These are phyloP conservation scores for Aureobasidium lini DNA, from an alignment of 2,329 filamentous ascomycete species.

Conservation along the genomic window DNA sequence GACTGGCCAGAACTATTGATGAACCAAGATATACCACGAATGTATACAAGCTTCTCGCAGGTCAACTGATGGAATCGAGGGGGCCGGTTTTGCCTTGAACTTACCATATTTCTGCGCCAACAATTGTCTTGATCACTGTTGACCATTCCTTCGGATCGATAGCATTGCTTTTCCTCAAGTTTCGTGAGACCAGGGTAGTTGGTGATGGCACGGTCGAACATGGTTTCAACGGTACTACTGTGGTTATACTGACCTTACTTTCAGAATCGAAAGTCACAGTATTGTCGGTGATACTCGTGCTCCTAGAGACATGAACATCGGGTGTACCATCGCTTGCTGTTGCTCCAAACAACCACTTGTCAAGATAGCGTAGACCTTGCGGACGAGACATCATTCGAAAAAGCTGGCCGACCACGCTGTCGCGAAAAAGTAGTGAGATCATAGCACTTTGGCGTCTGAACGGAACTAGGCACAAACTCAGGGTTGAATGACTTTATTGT, in stretches of 20 bases:
- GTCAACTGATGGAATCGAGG: not conserved
- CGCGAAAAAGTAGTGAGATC: not conserved
- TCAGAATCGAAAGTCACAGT: too few species aligned
- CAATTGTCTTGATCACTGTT: conserved; percentile 33
- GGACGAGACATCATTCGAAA: not conserved
- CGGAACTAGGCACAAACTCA: too few species aligned
- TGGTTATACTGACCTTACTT: too few species aligned
- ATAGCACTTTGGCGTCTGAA: too few species aligned
- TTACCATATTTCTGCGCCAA: conserved; percentile 24
- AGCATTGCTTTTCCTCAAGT: not conserved
- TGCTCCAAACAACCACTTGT: not conserved
- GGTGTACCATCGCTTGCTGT: too few species aligned
- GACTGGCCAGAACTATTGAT: not conserved
- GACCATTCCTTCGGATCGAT: conserved; percentile 52
- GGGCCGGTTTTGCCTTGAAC: not conserved
- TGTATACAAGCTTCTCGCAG: not conserved
- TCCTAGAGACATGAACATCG: not conserved
- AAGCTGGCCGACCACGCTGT: not conserved
- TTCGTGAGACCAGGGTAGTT: not conserved
- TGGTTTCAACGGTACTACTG: not conserved
- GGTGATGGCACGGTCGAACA: not conserved
- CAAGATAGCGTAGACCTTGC: not conserved
- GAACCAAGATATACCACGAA: conserved; percentile 10
- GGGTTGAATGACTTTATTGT: too few species aligned
- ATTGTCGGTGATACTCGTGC: not conserved